Evolutionary conservation across 2,329 filamentous ascomycete genomes (phyloP), one percentile per base, ranked within the genome.

Genomic region (Epichloe uncinata): DNA sequence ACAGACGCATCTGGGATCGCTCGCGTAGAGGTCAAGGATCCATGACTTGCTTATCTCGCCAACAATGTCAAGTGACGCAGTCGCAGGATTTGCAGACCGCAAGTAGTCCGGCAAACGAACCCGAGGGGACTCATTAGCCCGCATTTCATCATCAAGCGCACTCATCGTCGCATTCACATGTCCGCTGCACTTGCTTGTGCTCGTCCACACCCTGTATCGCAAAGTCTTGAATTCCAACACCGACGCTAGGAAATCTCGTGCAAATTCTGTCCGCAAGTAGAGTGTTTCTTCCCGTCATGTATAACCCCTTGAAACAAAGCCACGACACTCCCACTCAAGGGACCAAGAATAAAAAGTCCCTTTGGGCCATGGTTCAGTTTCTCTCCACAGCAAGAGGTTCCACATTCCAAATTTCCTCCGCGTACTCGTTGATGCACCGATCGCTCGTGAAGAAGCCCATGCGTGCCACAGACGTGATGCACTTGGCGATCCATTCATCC

Each of bases 381-480:
- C 34, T 30, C 18, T 71, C 68, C 33, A 71, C 71, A 35, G 69
- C 68, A 49, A 93, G 66, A 30, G 91, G 90, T 73, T 97, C 91
- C 38, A 95, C 74, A 63, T 97, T 97, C 93, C 93, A 98, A 66
- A 98, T 96, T 55, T 77, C 82, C 66, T 98, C 91, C 0, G 93
- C 93, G 69, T 98, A 98, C 74, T 96, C 90, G 61, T 91, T 87
- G 66, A 97, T 96, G 70, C 91, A 95, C 38, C 91, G 79, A 66
- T 97, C 91, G 55, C 85, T 91, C 58, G 82, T 90, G 73, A 97
- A 97, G 79, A 97, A 97, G 37, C 91, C 93, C 93, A 98, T 98
- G 40, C 90, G 77, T 6, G 88, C 78, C 16, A 98, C 93, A 52
- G 85, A 86, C 41, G 79, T 82, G 62, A 98, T 97, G 55, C 79